Evolutionary conservation across 306 rosid genomes (phyloP), one percentile per base, ranked within the genome.

Genomic region (Sechiopsis laciniata): DNA sequence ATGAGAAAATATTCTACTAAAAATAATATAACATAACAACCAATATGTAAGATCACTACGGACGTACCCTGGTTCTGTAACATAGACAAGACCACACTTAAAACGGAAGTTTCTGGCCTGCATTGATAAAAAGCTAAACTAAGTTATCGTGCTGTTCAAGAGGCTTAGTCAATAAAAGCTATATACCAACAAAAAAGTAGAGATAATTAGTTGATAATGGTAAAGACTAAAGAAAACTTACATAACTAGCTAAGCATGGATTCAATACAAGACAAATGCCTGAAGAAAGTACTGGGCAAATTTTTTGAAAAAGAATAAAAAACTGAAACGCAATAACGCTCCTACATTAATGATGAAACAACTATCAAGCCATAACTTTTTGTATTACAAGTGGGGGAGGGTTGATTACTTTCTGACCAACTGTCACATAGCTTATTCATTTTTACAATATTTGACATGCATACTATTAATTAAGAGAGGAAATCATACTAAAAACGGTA

Each of bases 91-190:
- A 76, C 98, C 92, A 62, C 98, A 94, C 9, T 87, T 81, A 82
- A 94, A 94, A 73, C 96, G 88, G 71, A 94, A 94, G 85, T 94
- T 94, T 83, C 98, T 88, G 55, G 98, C 98, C 98, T 94, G 94
- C 73, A 69, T 48, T 69, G 85, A 80, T 22, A 83, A 76, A 65
- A 57, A 64, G 40, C 74, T 59, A 85, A 77, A 42, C 60, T 64
- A 77, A 45, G 72, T 66, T 66, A 66, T 10, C 29, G 72, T 42
- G 53, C 54, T 66, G 45, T 42, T 42, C 55, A 66, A 9, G 17
- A 66, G 77, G 24, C 71, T 55, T 64, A 76, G 52, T 50, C 75
- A 63, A 20, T 58, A 61, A 64, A 74, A 9, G 10, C 46, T 50
- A 24, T 45, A 56, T 11, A 22, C 48, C 13, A 55, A 78, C 53